These are phyloP conservation scores for Myriosclerotinia scirpicola DNA, from an alignment of 2,329 filamentous ascomycete genomes.

Conservation along the genomic window DNA sequence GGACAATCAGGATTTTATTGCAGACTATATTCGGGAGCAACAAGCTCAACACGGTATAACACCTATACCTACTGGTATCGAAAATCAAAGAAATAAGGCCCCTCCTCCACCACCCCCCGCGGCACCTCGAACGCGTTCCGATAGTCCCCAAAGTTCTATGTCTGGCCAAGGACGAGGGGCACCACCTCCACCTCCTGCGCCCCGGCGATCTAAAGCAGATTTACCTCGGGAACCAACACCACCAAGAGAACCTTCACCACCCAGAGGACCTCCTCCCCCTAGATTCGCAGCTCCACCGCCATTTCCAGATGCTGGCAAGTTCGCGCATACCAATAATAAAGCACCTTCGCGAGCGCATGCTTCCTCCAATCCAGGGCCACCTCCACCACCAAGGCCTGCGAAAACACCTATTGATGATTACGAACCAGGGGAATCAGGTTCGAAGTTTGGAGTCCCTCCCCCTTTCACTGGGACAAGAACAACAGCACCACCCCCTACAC, in stretches of 20 bases:
- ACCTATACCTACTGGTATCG: slow-evolving; percentile 44
- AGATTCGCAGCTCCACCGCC: slow-evolving; percentile 85
- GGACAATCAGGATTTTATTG: slow-evolving; percentile 68
- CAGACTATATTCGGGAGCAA: slow-evolving; percentile 61
- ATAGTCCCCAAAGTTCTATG: slow-evolving; percentile 36
- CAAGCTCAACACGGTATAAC: slow-evolving; percentile 47
- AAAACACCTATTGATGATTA: slow-evolving; percentile 72
- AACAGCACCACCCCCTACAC: slow-evolving; percentile 71
- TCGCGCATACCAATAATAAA: slow-evolving; percentile 57
- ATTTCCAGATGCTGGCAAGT: slow-evolving; percentile 86
- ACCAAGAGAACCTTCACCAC: slow-evolving; percentile 70
- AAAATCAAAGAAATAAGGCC: slow-evolving; percentile 50
- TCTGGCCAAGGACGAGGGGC: slow-evolving; percentile 43
- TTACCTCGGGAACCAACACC: slow-evolving; percentile 53
- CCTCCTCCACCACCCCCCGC: slow-evolving; percentile 62
- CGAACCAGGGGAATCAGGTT: slow-evolving; percentile 46
- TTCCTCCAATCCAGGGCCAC: slow-evolving; percentile 59
- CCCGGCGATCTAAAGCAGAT: slow-evolving; percentile 59
- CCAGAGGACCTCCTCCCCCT: slow-evolving; percentile 57
- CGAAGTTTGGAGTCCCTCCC: slow-evolving; percentile 75
- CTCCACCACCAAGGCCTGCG: slow-evolving; percentile 66
- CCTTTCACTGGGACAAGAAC: slow-evolving; percentile 69
- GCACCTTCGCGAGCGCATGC: slow-evolving; percentile 48
- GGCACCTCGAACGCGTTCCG: slow-evolving; percentile 41
- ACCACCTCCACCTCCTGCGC: slow-evolving; percentile 56